Evolutionary conservation across 768 basidiomycete species (phyloP).

Genomic region (Obba rivulosa): DNA sequence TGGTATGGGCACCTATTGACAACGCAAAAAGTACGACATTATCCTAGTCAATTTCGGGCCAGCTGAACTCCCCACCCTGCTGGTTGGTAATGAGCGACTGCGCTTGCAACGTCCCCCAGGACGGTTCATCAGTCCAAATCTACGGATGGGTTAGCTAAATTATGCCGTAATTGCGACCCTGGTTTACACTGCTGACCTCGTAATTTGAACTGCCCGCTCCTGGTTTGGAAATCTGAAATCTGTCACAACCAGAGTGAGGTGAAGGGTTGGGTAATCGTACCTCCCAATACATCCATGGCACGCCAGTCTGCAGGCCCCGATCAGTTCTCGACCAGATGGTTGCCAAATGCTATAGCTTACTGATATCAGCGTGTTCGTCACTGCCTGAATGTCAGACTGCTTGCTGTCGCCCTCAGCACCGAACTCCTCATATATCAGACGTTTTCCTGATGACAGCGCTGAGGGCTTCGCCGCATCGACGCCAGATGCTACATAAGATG

Average conservation of each 20-base stretch:
- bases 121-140: conserved; percentile 8
- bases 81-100: background rate
- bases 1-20: no score
- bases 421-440: conserved; percentile 10
- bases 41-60: conserved; percentile 5
- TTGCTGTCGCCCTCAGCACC: conserved; percentile 6
- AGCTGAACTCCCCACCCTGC: conserved; percentile 4
- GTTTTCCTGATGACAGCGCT: conserved; percentile 5
- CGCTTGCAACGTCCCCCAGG: conserved; percentile 2
- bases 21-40: no score
- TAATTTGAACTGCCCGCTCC: conserved; percentile 3
- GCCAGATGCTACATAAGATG: conserved; percentile 5
- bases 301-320: background rate
- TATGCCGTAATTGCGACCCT: background rate
- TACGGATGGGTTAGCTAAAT: background rate
- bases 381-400: conserved; percentile 6
- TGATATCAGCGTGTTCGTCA: conserved; percentile 5
- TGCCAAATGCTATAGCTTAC: background rate
- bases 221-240: background rate
- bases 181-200: background rate
- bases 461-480: conserved; percentile 5
- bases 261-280: background rate
- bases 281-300: conserved; percentile 9
- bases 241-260: background rate
- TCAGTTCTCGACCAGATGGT: background rate